These are phyloP conservation scores for Eucalyptus coolabah DNA, from an alignment of 345 rosid species.

Conservation along the genomic window DNA sequence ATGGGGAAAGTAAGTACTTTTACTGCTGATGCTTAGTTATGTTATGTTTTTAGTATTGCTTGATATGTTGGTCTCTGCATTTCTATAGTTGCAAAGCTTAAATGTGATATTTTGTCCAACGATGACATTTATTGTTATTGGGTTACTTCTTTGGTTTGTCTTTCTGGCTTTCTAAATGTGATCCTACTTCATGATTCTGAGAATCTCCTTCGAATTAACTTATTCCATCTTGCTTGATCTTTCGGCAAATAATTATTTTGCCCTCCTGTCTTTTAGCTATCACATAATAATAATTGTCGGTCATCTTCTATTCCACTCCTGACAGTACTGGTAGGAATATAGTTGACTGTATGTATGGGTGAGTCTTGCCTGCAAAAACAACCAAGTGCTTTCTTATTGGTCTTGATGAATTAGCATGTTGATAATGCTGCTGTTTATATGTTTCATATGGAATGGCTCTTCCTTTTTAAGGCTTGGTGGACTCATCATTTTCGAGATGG, in stretches of 20 bases:
- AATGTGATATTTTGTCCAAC: neutral
- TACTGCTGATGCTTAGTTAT: neutral
- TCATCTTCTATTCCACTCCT: neutral
- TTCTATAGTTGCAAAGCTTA: neutral
- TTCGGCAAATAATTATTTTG: neutral
- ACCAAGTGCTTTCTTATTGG: neutral
- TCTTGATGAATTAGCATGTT: neutral
- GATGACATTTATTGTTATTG: neutral
- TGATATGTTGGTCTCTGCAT: neutral
- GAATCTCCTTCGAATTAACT: neutral
- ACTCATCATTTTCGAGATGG: neutral
- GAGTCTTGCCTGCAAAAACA: neutral
- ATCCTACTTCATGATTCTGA: neutral
- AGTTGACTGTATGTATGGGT: neutral
- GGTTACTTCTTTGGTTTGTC: neutral
- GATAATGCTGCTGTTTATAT: neutral
- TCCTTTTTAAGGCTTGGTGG: neutral
- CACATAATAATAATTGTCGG: neutral
- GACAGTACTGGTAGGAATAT: neutral
- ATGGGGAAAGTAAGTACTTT: conserved; percentile 83
- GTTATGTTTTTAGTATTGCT: neutral
- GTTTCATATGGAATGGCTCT: neutral
- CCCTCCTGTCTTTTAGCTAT: neutral
- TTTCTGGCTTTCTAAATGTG: neutral
- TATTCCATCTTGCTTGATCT: neutral